These are phyloP conservation scores for Cyberlindnera bimundalis DNA, from an alignment of 805 yeast genomes.

Conservation along the genomic window DNA sequence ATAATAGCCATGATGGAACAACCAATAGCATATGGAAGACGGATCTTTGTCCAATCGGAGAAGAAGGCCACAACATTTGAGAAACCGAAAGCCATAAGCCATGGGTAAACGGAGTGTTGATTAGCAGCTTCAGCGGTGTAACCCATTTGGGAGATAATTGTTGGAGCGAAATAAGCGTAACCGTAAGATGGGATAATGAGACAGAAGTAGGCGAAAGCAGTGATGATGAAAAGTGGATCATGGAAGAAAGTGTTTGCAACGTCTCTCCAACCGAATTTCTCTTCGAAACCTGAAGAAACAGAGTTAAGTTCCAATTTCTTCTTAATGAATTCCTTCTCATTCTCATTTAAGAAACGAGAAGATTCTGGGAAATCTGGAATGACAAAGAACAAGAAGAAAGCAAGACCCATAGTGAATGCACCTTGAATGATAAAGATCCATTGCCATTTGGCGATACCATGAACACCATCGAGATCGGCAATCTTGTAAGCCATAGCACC, in stretches of 20 bases:
- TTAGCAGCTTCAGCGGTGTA: constrained; percentile 72
- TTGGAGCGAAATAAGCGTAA: constrained; percentile 43
- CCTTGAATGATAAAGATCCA: constrained; percentile 53
- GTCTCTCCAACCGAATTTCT: constrained; percentile 32
- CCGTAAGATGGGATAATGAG: constrained; percentile 39
- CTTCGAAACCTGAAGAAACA: constrained; percentile 36
- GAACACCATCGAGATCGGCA: constrained; percentile 42
- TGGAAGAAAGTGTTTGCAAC: constrained; percentile 40
- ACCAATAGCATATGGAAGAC: constrained; percentile 41
- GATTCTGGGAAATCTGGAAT: constrained; percentile 43
- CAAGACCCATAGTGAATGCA: constrained; percentile 38
- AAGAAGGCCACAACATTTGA: constrained; percentile 57
- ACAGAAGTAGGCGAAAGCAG: constrained; percentile 36
- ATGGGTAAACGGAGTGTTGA: constrained; percentile 80
- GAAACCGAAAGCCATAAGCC: constrained; percentile 71
- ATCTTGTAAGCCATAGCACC: constrained; percentile 50
- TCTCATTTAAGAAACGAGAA: constrained; percentile 37
- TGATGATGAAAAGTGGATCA: constrained; percentile 49
- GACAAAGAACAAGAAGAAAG: constrained; percentile 35
- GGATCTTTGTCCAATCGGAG: constrained; percentile 51
- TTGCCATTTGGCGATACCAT: constrained; percentile 42
- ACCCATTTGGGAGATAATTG: constrained; percentile 37
- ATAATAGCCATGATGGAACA: constrained; percentile 32
- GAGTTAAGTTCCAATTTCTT: constrained; percentile 37
- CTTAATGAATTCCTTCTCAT: constrained; percentile 37